Evolutionary conservation across 768 basidiomycete genomes (phyloP).

Genomic region (Suillus discolor): DNA sequence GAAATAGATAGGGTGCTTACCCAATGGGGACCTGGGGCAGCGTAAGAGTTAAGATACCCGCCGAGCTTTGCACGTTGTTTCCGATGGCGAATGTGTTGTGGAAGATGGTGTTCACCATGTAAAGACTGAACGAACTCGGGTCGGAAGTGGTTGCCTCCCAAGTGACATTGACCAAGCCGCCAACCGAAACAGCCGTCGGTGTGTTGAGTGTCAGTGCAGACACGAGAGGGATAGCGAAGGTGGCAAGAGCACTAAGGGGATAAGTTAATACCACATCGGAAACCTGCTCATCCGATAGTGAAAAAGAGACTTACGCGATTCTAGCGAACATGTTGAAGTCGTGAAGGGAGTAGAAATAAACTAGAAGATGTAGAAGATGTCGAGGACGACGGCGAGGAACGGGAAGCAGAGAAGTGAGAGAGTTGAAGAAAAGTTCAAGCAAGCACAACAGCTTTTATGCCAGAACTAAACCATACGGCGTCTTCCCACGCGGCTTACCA

Average conservation of each 20-base stretch:
- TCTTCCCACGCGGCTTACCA: slow-evolving; percentile 23
- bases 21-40: slow-evolving; percentile 49
- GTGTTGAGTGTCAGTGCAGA: slow-evolving; percentile 47
- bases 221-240: slow-evolving; percentile 46
- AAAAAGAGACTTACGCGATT: slow-evolving; percentile 40
- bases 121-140: slow-evolving; percentile 43
- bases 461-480: background rate
- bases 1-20: slow-evolving; percentile 31
- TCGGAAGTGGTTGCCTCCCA: slow-evolving; percentile 51
- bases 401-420: slow-evolving; percentile 24
- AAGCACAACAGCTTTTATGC: slow-evolving; percentile 21
- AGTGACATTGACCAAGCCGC: slow-evolving; percentile 39
- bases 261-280: slow-evolving; percentile 34
- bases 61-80: slow-evolving; percentile 49
- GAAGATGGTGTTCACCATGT: slow-evolving; percentile 52
- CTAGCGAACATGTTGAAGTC: slow-evolving; percentile 53
- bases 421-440: slow-evolving; percentile 10
- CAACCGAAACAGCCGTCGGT: slow-evolving; percentile 36
- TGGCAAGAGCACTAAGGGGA: slow-evolving; percentile 37
- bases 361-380: slow-evolving; percentile 1
- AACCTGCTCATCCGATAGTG: background rate
- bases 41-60: slow-evolving; percentile 36
- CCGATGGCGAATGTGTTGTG: slow-evolving; percentile 56
- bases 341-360: slow-evolving; percentile 18
- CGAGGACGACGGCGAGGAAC: slow-evolving; percentile 8